Evolutionary conservation across 345 rosid species (phyloP).

Genomic region (Odontarrhena argentea): DNA sequence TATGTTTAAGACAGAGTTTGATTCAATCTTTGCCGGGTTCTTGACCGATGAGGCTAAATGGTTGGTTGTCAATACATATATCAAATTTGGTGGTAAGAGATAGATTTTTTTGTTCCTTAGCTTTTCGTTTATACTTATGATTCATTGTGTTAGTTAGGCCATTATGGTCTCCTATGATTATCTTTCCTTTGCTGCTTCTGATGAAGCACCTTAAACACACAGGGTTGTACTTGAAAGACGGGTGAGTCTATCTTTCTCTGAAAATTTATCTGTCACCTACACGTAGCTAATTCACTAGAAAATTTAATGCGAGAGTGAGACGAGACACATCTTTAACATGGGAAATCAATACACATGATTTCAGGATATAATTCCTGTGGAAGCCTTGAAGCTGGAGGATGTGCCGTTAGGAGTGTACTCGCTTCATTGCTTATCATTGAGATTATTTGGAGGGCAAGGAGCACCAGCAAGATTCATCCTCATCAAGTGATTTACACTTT

Average conservation of each 20-base stretch:
- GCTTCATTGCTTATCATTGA: slow-evolving; percentile 69
- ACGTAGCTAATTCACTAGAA: too few relatives aligned
- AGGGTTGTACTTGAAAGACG: slow-evolving; percentile 39
- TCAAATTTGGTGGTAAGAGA: slow-evolving; percentile 73
- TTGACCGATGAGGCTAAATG: slow-evolving; percentile 81
- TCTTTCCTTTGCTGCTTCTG: slow-evolving; percentile 75
- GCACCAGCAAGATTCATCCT: slow-evolving; percentile 76
- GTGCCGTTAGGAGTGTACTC: slow-evolving; percentile 62
- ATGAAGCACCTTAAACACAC: slow-evolving; percentile 42
- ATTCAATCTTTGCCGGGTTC: slow-evolving; percentile 84
- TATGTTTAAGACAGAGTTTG: slow-evolving; percentile 72
- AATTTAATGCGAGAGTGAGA: too few relatives aligned
- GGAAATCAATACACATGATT: background rate
- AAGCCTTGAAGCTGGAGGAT: slow-evolving; percentile 64
- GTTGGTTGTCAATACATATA: slow-evolving; percentile 86
- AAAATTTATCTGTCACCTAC: background rate
- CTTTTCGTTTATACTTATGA: background rate
- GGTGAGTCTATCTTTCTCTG: slow-evolving; percentile 29
- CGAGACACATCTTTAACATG: background rate
- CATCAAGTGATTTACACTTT: slow-evolving; percentile 48
- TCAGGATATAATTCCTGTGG: slow-evolving; percentile 68
- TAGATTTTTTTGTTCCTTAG: background rate
- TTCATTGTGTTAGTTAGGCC: background rate
- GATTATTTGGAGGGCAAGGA: slow-evolving; percentile 71
- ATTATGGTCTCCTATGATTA: slow-evolving; percentile 45